A percentile compares a stretch with the other conserved stretches of the same genome.
phyloP scores from a whole-genome alignment of 208 protist genomes.

The Leishmania tropica region DNA sequence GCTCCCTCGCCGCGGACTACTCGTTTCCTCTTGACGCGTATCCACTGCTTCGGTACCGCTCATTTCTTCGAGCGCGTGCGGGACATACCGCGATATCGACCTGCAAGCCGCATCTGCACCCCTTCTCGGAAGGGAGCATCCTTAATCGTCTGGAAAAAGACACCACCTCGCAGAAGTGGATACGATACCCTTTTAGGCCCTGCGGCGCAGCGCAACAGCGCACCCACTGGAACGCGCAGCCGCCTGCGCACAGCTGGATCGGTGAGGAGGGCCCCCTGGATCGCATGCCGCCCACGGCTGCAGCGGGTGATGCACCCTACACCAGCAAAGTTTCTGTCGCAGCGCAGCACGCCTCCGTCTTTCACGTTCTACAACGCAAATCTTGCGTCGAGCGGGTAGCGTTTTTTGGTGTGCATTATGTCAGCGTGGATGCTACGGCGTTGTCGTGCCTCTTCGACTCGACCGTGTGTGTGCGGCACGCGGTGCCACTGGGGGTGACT shows the following conservation, averaged over 20 bases:
- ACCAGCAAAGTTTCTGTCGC: not conserved
- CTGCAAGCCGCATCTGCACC: not conserved
- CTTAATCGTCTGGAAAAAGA: not conserved
- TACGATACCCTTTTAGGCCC: not conserved
- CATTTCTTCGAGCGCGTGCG: not conserved
- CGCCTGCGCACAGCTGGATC: not conserved
- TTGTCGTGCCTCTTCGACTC: conserved; percentile 54
- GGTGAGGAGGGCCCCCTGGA: not conserved
- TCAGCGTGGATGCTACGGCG: conserved; percentile 37
- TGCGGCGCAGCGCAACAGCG: not conserved
- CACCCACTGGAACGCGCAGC: not conserved
- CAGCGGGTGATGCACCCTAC: not conserved
- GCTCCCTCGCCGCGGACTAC: conserved; percentile 20
- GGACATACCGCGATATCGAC: not conserved
- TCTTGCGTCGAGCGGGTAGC: not conserved
- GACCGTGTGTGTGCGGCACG: conserved; percentile 27
- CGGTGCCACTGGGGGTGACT: conserved; percentile 45
- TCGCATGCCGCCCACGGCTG: not conserved
- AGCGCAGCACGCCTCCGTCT: not conserved
- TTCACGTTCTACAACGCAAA: not conserved
- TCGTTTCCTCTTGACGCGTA: conserved; percentile 26
- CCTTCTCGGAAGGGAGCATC: not conserved
- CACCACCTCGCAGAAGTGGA: not conserved
- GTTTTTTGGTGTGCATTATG: conserved; percentile 38
- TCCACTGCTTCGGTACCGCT: not conserved